Evolutionary conservation across 179 eudicot species (phyloP), one percentile per base, ranked within the genome.

Genomic region (Patellifolia procumbens): DNA sequence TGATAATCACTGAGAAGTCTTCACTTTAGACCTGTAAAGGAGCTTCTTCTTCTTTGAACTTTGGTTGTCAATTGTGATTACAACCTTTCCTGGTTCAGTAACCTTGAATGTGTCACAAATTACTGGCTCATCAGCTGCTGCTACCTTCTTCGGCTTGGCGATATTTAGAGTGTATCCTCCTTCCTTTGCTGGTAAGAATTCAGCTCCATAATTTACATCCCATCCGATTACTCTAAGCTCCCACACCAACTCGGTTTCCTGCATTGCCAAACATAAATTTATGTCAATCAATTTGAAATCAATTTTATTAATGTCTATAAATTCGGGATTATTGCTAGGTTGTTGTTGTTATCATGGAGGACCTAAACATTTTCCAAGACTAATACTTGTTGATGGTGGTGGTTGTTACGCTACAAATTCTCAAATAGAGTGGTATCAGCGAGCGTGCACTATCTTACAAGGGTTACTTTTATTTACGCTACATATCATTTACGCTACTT

Each of bases 161-260:
- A 93, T 82, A 42, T 92, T 87, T 64, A 92, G 86, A 0, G 98
- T 90, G 91, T 93, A 93, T 65, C 93, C 95, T 29, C 90, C 97
- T 56, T 91, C 96, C 10, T 86, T 81, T 51, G 77, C 53, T 0
- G 98, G 97, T 28, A 85, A 80, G 53, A 92, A 93, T 78, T 93
- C 96, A 11, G 98, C 98, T 43, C 90, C 93, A 59, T 91, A 90
- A 53, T 15, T 78, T 7, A 90, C 87, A 3, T 93, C 98, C 95
- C 98, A 89, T 71, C 98, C 98, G 1, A 89, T 82, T 26, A 90
- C 96, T 87, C 98, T 84, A 31, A 84, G 88, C 79, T 93, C 97
- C 86, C 83, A 80, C 3, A 67, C 75, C 19, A 82, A 34, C 37
- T 79, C 85, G 3, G 80, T 24, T 29, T 16, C 73, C 73, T 70